Conservation (phyloP, 1,284 basidiomycete species). For the Cryptococcus deneoformans region DNA sequence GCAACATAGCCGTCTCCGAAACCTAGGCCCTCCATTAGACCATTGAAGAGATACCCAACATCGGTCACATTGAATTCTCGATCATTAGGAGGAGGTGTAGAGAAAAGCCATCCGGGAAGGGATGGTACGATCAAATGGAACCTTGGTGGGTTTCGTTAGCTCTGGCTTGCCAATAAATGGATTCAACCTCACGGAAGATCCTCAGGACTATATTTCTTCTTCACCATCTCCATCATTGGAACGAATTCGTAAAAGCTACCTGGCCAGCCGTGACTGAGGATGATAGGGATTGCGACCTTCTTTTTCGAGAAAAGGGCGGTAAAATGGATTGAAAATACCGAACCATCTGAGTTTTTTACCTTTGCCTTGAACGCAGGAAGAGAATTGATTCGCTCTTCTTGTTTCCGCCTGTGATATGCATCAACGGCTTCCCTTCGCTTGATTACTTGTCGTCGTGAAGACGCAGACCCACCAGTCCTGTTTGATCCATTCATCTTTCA, state of each 20-base stretch:
- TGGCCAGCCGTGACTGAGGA: conserved; percentile 49
- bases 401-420: conserved; percentile 17
- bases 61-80: conserved; percentile 33
- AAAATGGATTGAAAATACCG: conserved; percentile 38
- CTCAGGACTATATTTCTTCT: conserved; percentile 26
- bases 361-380: conserved; percentile 28
- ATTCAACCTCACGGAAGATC: conserved; percentile 28
- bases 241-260: conserved; percentile 40
- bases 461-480: conserved; percentile 23
- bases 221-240: conserved; percentile 30
- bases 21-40: conserved; percentile 46
- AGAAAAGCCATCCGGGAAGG: conserved; percentile 42
- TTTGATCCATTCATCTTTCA: conserved; percentile 18
- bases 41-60: conserved; percentile 35
- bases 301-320: conserved; percentile 32
- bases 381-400: conserved; percentile 26
- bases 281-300: conserved; percentile 36
- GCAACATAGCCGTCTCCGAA: conserved; percentile 39
- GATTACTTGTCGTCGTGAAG: neutral
- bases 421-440: neutral
- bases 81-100: conserved; percentile 37
- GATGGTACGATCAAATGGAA: conserved; percentile 38
- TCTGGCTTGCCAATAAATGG: neutral
- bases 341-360: conserved; percentile 29
- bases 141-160: neutral